Conservation (phyloP, 2,329 filamentous ascomycete genomes). For the Bipolaris bicolor region DNA sequence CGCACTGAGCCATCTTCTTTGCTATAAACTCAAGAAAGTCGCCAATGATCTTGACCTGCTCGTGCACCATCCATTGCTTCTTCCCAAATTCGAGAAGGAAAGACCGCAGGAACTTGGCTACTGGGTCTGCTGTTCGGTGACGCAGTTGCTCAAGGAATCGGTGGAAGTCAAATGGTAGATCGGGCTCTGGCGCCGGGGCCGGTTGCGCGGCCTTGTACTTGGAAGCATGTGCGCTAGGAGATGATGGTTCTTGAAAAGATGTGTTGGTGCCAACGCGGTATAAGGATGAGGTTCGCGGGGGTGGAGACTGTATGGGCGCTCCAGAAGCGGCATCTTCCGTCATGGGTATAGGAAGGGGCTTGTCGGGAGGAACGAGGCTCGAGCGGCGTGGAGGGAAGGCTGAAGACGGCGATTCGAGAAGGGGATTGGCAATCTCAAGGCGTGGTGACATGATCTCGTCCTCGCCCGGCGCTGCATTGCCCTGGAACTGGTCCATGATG, state of each 20-base stretch:
- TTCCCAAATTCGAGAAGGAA: constrained; percentile 95
- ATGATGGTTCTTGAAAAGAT: constrained; percentile 41
- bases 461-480: constrained; percentile 70
- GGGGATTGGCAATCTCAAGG: constrained; percentile 79
- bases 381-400: constrained; percentile 84
- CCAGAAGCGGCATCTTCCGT: constrained; percentile 30
- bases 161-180: constrained; percentile 94
- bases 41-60: constrained; percentile 98
- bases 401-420: constrained; percentile 65
- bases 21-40: constrained; percentile 97
- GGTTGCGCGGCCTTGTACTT: constrained; percentile 66
- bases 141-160: constrained; percentile 94
- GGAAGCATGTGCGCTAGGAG: constrained; percentile 43
- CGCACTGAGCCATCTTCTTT: constrained; percentile 97
- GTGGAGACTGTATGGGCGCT: constrained; percentile 38
- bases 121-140: constrained; percentile 96
- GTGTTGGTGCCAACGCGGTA: constrained; percentile 39
- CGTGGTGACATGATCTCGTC: constrained; percentile 93
- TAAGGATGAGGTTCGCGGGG: constrained; percentile 44
- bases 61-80: constrained; percentile 99
- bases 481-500: constrained; percentile 96
- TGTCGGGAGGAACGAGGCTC: constrained; percentile 75
- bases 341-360: constrained; percentile 40
- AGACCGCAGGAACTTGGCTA: constrained; percentile 92
- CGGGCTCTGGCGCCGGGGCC: constrained; percentile 69